These are phyloP conservation scores for Hymenoscyphus salicellus DNA, from an alignment of 2,329 filamentous ascomycete genomes.

Conservation along the genomic window DNA sequence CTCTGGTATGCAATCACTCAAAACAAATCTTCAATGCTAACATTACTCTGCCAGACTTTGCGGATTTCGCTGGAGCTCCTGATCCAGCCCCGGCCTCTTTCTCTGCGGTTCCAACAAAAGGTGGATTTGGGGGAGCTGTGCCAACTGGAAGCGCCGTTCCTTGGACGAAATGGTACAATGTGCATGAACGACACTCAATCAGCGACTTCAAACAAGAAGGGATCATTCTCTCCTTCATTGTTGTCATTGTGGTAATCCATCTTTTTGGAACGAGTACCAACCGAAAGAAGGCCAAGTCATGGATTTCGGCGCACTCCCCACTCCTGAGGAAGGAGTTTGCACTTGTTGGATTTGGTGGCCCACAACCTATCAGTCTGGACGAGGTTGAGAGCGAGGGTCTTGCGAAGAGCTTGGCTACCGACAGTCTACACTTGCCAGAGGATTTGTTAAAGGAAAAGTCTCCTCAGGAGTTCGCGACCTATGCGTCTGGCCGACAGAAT, in stretches of 20 bases:
- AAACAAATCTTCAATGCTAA: constrained; percentile 18
- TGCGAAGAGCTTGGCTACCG: constrained; percentile 39
- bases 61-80: constrained; percentile 82
- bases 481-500: constrained; percentile 90
- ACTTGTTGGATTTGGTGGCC: constrained; percentile 73
- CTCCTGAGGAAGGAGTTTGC: constrained; percentile 79
- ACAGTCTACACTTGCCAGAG: constrained; percentile 45
- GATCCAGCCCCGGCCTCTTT: constrained; percentile 57
- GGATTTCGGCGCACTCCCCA: constrained; percentile 73
- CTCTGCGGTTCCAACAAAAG: constrained; percentile 43
- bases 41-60: constrained; percentile 67
- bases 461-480: constrained; percentile 79
- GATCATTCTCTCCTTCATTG: constrained; percentile 71
- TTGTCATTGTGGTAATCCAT: constrained; percentile 74
- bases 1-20: constrained; percentile 54
- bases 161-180: constrained; percentile 93
- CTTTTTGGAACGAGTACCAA: constrained; percentile 79
- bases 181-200: constrained; percentile 84
- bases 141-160: constrained; percentile 54
- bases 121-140: constrained; percentile 42
- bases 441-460: constrained; percentile 79
- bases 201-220: constrained; percentile 87
- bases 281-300: constrained; percentile 73
- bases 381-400: constrained; percentile 44
- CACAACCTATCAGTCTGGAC: constrained; percentile 44